Evolutionary conservation across 2,329 filamentous ascomycete species (phyloP), one percentile per base, ranked within the genome.

Genomic region (Diaporthe australafricana): DNA sequence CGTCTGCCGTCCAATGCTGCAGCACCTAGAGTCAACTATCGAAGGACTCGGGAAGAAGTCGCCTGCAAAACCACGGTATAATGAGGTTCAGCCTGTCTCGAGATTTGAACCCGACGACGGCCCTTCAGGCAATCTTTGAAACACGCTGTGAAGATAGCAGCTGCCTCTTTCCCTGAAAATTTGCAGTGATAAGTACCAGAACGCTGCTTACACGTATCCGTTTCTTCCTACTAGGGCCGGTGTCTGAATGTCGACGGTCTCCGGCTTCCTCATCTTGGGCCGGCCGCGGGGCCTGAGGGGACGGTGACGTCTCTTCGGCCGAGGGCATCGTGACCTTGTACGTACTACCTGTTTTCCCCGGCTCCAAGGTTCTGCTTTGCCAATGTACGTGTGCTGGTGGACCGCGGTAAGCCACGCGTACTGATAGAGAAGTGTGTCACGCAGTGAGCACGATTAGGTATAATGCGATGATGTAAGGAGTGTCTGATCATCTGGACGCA

Each of bases 1-100:
- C 83, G 63, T 83, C 77, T 6, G 81, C 79, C 1, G 83, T 83
- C 47, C 47, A 48, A 25, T 48, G n/a, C 47, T 48, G 47, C 47
- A 48, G 47, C 47, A 48, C 9, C 6, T 12, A 48, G n/a, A 48
- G 47, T 48, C n/a, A 48, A 48, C 16, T 25, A 48, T 48, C 1
- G 8, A 48, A 48, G 8, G n/a, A 48, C n/a, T 48, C 47, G 47
- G 47, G n/a, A 48, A 48, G n/a, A 48, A 48, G n/a, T 48, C 47
- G 47, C 47, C 6, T 48, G n/a, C 47, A 25, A 48, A 25, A 48
- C 8, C 7, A 48, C 20, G 47, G 47, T 48, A 14, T 12, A 14
- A 48, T 48, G 7, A 48, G 47, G 47, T 48, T 12, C 4, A 48
- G 47, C 47, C 47, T 25, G 47, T 48, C 47, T 48, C 47, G n/a